phyloP scores from a whole-genome alignment of 257 asterid species.

The Galeopsis tetrahit region DNA sequence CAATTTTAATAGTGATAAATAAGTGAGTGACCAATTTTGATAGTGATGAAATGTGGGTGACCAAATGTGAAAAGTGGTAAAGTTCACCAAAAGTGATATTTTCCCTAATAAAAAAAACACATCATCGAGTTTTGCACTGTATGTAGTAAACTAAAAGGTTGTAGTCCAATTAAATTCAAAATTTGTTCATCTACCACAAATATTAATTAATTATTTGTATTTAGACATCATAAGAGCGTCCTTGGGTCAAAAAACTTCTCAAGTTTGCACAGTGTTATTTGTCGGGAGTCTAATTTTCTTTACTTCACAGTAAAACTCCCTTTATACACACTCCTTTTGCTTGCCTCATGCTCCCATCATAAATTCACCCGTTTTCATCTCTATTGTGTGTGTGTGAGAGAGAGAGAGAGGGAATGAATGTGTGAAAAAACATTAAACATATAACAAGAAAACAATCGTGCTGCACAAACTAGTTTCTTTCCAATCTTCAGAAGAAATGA shows the following conservation, averaged over 20 bases:
- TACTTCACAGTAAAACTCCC: slow-evolving; percentile 22
- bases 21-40: too few species aligned
- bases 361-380: slow-evolving; percentile 22
- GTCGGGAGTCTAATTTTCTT: slow-evolving; percentile 53
- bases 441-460: neutral
- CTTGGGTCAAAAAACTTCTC: slow-evolving; percentile 34
- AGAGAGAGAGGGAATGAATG: neutral
- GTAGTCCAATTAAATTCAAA: too few species aligned
- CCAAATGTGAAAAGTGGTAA: too few species aligned
- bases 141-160: too few species aligned
- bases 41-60: too few species aligned
- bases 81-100: too few species aligned
- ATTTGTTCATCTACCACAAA: too few species aligned
- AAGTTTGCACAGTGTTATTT: slow-evolving; percentile 44
- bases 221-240: neutral
- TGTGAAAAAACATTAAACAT: neutral
- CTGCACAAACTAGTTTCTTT: slow-evolving; percentile 8
- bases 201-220: too few species aligned
- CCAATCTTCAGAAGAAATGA: slow-evolving; percentile 31
- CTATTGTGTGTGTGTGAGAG: neutral
- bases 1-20: too few species aligned
- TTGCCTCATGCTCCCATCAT: slow-evolving; percentile 48
- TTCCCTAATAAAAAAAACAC: too few species aligned
- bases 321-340: slow-evolving; percentile 21
- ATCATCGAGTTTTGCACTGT: too few species aligned